phyloP scores from a whole-genome alignment of 148 eudicot species.

The Fagopyrum tataricum region DNA sequence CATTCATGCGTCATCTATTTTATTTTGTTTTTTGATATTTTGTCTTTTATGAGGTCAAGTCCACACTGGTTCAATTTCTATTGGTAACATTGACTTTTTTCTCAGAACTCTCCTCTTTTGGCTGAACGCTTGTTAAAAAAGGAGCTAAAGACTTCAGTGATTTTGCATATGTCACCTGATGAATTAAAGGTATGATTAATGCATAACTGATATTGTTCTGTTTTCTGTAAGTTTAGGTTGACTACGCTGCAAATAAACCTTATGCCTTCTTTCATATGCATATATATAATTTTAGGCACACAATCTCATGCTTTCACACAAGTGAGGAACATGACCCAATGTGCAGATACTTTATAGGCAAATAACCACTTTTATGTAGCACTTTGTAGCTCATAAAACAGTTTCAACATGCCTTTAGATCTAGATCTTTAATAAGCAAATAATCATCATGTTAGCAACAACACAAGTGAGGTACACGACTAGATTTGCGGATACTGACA shows the following conservation, averaged over 20 bases:
- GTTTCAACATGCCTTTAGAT: too few species aligned
- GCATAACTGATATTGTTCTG: not conserved
- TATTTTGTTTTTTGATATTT: not conserved
- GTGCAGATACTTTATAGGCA: too few species aligned
- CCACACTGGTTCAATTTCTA: not conserved
- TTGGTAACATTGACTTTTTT: not conserved
- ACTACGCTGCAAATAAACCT: not conserved
- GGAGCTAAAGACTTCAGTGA: constrained; percentile 72
- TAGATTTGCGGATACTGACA: too few species aligned
- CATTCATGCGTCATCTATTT: not conserved
- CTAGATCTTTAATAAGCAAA: too few species aligned
- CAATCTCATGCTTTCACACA: too few species aligned
- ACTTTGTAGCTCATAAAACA: too few species aligned
- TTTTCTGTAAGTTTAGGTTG: not conserved
- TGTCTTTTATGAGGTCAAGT: constrained; percentile 2
- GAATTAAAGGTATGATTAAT: constrained; percentile 63
- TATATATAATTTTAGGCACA: not conserved
- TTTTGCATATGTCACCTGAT: constrained; percentile 72
- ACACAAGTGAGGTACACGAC: too few species aligned
- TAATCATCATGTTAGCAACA: too few species aligned
- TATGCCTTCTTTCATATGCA: not conserved
- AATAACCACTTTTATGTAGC: too few species aligned
- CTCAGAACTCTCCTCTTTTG: constrained; percentile 48
- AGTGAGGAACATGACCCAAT: too few species aligned
- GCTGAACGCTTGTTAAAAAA: constrained; percentile 67